A percentile compares a stretch with the other conserved stretches of the same genome.
Evolutionary conservation across 345 rosid genomes (phyloP).

Genomic region (Salix purpurea): DNA sequence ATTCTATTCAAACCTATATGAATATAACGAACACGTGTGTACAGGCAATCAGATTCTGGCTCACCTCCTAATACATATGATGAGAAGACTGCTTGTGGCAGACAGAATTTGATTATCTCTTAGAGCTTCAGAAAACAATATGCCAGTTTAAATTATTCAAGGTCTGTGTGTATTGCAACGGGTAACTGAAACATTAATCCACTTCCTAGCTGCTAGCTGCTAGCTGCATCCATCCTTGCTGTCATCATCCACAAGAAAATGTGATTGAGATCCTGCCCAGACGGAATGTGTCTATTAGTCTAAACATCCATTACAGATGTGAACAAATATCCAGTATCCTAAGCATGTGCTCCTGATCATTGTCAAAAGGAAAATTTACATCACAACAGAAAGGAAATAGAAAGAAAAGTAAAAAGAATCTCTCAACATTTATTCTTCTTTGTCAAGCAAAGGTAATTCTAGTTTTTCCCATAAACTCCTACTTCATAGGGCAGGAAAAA

Average conservation of each 20-base stretch:
- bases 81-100: background rate
- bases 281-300: background rate
- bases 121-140: background rate
- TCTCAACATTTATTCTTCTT: background rate
- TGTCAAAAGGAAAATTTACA: too few relatives aligned
- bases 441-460: background rate
- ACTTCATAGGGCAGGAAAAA: background rate
- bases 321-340: too few relatives aligned
- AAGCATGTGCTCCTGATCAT: slow-evolving; percentile 5
- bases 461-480: background rate
- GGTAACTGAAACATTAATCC: slow-evolving; percentile 1
- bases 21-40: slow-evolving; percentile 19
- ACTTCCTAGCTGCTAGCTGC: background rate
- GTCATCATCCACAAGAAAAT: background rate
- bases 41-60: slow-evolving; percentile 1
- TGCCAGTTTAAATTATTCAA: slow-evolving; percentile 3
- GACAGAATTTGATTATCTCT: background rate
- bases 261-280: background rate
- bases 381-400: background rate
- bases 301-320: background rate
- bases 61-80: background rate
- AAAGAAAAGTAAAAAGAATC: background rate
- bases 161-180: background rate
- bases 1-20: slow-evolving; percentile 17
- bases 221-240: background rate